Percentiles rank a stretch among this genome's conserved stretches.
Evolutionary conservation across 495 filamentous ascomycete species (phyloP).

Genomic region (Chaetomium tenue): DNA sequence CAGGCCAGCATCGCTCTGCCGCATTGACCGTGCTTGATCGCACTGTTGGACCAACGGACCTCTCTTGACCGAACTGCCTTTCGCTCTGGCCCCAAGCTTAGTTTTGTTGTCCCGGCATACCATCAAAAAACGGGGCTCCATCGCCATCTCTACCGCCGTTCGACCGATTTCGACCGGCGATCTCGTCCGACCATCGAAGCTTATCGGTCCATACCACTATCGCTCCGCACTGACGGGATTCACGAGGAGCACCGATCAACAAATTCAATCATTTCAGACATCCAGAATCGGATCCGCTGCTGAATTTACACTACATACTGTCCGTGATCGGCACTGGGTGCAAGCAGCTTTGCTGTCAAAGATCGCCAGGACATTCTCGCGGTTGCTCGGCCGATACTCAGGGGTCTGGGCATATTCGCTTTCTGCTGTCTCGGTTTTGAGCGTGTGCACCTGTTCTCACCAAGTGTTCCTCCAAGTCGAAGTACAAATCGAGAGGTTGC

Average conservation of each 20-base stretch:
- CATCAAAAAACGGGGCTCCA: neutral
- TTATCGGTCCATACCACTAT: neutral
- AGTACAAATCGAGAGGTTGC: too few species aligned
- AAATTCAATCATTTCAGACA: neutral
- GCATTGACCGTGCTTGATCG: slow-evolving; percentile 18
- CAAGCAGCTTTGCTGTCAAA: neutral
- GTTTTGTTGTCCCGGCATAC: neutral
- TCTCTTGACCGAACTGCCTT: neutral
- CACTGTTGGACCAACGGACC: slow-evolving; percentile 4
- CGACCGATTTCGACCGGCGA: neutral
- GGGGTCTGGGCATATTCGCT: neutral
- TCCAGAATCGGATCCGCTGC: neutral
- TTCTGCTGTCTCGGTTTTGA: neutral
- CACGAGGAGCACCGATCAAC: too few species aligned
- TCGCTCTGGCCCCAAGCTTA: neutral
- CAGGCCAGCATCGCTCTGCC: slow-evolving; percentile 9
- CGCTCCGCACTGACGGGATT: neutral
- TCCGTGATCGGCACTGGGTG: neutral
- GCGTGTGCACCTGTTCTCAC: neutral
- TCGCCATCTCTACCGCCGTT: neutral
- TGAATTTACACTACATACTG: neutral
- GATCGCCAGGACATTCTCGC: neutral
- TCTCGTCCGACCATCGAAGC: neutral
- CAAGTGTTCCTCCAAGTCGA: too few species aligned
- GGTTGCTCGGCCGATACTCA: neutral